Base-by-base conservation (phyloP, 495 filamentous ascomycete species). In the Penicillium salamii region DNA sequence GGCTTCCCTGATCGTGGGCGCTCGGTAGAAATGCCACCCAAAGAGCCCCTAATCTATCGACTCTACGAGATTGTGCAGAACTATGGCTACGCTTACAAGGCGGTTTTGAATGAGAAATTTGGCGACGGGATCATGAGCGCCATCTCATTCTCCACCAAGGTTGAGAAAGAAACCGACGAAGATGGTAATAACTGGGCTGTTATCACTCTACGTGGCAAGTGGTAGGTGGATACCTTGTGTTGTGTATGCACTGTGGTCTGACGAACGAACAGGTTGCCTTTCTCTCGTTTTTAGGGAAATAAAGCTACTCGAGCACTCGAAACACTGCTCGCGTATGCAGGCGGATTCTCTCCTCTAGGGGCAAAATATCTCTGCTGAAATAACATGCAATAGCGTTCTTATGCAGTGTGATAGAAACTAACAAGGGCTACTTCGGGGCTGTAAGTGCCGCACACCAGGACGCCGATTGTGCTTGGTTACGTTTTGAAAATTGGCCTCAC, bases 101-200 rank as follows among this genome's bases (percentile, higher is more conserved):
- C 90, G 6, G 78, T 98, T 7, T 66, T 98, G 67, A 98, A 98
- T 63, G 93, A 98, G 81, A 98, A 96, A 76, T 97, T 98, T 72
- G 93, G 93, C 0, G 93, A 98, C 69, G 93, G 93, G 0, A 98
- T 98, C 60, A 97, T 98, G 93, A 95, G 90, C 62, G 93, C 92
- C 0, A 96, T 98, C 64, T 81, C 85, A 6, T 98, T 98, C 63
- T 85, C 83, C 32, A 95, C 91, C 1, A 91, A 90, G 69, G 89
- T 98, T 12, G 90, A 97, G 72, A 97, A 96, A 79, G 93, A 98
- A 81, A 83, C 83, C 7, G 93, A 97, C 71, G 78, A 83, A 46
- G 78, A 88, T 59, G 91, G 91, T 14, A 83, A 80, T 53, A 74
- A 76, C 33, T 95, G 91, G 91, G 93, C 86, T 13, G 82, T 91